Conservation (phyloP, 2,329 filamentous ascomycete species). For the Tolypocladium endophyticum region DNA sequence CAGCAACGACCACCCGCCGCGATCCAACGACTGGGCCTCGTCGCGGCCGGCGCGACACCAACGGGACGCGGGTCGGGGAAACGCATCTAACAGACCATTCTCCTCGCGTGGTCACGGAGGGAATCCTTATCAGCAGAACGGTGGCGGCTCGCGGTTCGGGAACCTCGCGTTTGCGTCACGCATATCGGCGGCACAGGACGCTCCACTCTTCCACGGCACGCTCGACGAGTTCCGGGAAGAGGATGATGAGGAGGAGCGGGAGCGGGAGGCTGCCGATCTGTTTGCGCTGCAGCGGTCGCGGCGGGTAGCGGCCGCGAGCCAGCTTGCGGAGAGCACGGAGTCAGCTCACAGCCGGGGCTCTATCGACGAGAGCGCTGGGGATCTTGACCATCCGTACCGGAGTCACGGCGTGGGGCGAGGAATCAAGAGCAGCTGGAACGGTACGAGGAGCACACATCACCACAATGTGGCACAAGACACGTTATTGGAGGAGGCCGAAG, state of each 20-base stretch:
- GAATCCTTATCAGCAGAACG: constrained; percentile 77
- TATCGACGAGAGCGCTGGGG: constrained; percentile 19
- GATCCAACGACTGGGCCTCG: constrained; percentile 20
- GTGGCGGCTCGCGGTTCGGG: constrained; percentile 62
- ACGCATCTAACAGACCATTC: constrained; percentile 28
- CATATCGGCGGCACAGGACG: constrained; percentile 61
- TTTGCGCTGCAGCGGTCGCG: constrained; percentile 86
- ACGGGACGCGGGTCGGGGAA: constrained; percentile 18
- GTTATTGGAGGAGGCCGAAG: constrained; percentile 31
- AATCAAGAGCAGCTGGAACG: constrained; percentile 57
- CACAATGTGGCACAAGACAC: constrained; percentile 15
- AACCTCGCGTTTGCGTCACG: constrained; percentile 64
- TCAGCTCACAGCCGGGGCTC: constrained; percentile 34
- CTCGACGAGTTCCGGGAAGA: constrained; percentile 86
- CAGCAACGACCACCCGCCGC: constrained; percentile 23
- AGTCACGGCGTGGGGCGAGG: constrained; percentile 38
- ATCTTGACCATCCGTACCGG: constrained; percentile 26
- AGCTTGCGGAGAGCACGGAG: constrained; percentile 77
- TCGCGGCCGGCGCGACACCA: constrained; percentile 21
- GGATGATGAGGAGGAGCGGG: constrained; percentile 84
- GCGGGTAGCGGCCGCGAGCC: constrained; percentile 74
- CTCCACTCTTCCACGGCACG: constrained; percentile 88
- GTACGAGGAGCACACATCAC: constrained; percentile 31
- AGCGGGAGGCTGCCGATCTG: constrained; percentile 86
- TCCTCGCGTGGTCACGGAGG: constrained; percentile 38